phyloP scores from a whole-genome alignment of 1,139 yeast species.

The Suhomyces ambrosiae region DNA sequence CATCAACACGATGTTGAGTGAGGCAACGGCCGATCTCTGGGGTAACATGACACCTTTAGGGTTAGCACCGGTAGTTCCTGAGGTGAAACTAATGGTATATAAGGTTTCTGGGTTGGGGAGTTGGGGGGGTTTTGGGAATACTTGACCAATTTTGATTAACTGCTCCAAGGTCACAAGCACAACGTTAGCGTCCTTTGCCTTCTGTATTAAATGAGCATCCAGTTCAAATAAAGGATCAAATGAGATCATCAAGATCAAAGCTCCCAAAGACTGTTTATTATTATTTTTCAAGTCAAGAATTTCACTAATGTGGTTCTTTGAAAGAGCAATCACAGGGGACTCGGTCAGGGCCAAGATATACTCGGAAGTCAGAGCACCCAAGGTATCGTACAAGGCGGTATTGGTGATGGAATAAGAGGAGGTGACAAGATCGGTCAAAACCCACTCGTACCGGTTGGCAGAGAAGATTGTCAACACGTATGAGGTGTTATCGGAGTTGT shows the following conservation, averaged over 20 bases:
- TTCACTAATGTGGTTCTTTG: conserved; percentile 20
- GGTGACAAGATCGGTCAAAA: conserved; percentile 25
- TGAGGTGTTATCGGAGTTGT: conserved; percentile 23
- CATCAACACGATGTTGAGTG: conserved; percentile 36
- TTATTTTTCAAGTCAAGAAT: conserved; percentile 21
- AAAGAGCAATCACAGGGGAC: conserved; percentile 25
- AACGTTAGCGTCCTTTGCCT: conserved; percentile 15
- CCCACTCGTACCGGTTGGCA: conserved; percentile 29
- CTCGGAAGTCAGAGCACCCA: conserved; percentile 26
- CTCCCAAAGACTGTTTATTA: conserved; percentile 19
- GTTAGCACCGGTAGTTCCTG: conserved; percentile 70
- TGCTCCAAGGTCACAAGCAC: conserved; percentile 44
- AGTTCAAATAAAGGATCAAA: conserved; percentile 25
- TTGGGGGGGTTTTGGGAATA: conserved; percentile 45
- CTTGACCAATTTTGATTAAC: conserved; percentile 55
- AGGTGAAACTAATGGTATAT: conserved; percentile 73
- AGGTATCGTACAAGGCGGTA: conserved; percentile 31
- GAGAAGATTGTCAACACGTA: conserved; percentile 25
- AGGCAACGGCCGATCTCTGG: conserved; percentile 57
- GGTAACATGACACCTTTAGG: conserved; percentile 76
- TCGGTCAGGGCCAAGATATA: conserved; percentile 26
- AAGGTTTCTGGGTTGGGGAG: conserved; percentile 57
- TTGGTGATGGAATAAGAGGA: conserved; percentile 25
- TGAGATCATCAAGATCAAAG: conserved; percentile 22
- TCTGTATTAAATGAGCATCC: conserved; percentile 18